Evolutionary conservation across 192 early-diverging fungal species (phyloP), one percentile per base, ranked within the genome.

Genomic region (Neocallimastix lanati): DNA sequence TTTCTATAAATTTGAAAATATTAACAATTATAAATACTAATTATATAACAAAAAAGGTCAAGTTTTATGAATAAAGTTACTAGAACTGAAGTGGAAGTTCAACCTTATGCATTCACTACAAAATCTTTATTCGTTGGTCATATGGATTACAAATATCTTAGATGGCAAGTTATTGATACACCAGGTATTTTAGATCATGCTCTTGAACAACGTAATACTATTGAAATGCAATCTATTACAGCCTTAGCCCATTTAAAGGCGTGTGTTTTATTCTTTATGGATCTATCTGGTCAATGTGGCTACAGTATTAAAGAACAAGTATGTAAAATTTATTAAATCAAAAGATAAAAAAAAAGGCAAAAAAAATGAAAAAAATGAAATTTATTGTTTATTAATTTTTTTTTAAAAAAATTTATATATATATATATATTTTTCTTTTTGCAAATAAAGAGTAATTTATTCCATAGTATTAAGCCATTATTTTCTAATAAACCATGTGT

Each of bases 81-180:
- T 15, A 90, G 96, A 77, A 97, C 98, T 16, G 96, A 99, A 83
- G 98, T 99, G 28, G 98, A 99, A 84, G 98, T 99, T 16, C 98
- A 99, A 85, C 97, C 97, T 25, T 99, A 99, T 86, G 98, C 98
- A 35, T 99, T 99, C 88, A 99, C 98, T 28, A 99, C 98, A 80
- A 99, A 99, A 89, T 95, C 94, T 28, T 88, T 99, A 83, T 99
- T 99, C 87, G 98, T 99, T 30, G 98, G 98, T 36, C 98, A 99
- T 83, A 99, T 99, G 98, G 97, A 99, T 87, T 98, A 98, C 92
- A 96, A 95, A 86, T 97, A 99, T 86, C 88, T 98, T 86, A 88
- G 97, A 84, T 99, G 98, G 98, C 98, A 99, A 86, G 98, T 99
- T n/a, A 98, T 99, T 79, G 98, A 99, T 85, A 99, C 98, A 76